Base-by-base conservation (phyloP, 306 rosid genomes). In the Inga oerstediana region DNA sequence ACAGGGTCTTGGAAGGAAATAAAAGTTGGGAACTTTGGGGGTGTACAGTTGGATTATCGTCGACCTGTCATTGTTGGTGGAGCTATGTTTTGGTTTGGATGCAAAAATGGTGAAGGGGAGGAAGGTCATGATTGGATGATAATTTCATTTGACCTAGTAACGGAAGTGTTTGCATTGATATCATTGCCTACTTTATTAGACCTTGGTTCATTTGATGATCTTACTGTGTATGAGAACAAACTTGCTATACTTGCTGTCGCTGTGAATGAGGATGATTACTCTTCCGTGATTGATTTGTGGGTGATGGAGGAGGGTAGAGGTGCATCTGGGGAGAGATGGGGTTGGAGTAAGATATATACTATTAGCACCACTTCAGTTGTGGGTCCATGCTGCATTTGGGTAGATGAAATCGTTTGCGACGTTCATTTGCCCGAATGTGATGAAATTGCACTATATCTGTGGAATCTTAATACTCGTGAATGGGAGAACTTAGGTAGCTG, bases 1-100 rank as follows among this genome's bases (percentile, higher is more conserved):
- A 20, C 41, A 37, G 7, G 7, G 5, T 37, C 41, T 37, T 37
- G 41, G 41, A 37, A 37, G 41, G 41, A 37, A 37, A 37, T 37
- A 37, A 5, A 37, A 37, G 41, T 37, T 37, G 41, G 27, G 11
- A 19, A 19, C 3, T 20, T 20, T 58, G 64, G 30, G 27, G 64
- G 27, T n/a, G 24, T 58, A n/a, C 0, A 0, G 0, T 2, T 58
- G 17, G 0, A 48, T 58, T 2, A 0, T 1, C 1, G 1, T 58
- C 10, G 0, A 20, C 3, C 64, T 19, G 1, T 58, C 27, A 20
- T 1, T 58, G 24, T 3, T 2, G n/a, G 8, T 9, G 64, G 30
- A 6, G 64, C 24, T 58, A 20, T 58, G n/a, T 58, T 58, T 58
- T 58, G 64, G 30, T 7, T 0, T 20, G 64, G 30, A 7, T 2